Conservation (phyloP, 2,329 filamentous ascomycete species). For the Mycosphaerelloides madeirae region DNA sequence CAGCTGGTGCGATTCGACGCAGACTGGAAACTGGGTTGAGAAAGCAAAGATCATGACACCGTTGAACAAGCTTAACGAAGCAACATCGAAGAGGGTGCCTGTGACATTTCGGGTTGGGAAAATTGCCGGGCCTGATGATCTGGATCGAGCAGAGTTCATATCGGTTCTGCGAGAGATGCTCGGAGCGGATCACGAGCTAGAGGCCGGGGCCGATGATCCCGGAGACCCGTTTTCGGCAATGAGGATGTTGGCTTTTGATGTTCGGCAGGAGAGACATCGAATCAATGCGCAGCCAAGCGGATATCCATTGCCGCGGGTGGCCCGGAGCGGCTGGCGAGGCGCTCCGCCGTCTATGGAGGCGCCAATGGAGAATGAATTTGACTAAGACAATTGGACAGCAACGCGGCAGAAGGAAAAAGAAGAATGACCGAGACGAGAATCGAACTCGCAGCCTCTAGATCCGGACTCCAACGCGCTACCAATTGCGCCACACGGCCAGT, state of each 20-base stretch:
- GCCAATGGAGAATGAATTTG: constrained; percentile 8
- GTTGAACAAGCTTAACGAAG: constrained; percentile 15
- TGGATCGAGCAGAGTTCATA: constrained; percentile 20
- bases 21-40: constrained; percentile 22
- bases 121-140: constrained; percentile 22
- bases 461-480: no score
- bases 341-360: constrained; percentile 13
- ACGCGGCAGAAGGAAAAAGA: no score
- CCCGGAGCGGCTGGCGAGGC: constrained; percentile 16
- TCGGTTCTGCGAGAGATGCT: constrained; percentile 21
- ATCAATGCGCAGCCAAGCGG: constrained; percentile 8
- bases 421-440: no score
- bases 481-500: no score
- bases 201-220: constrained; percentile 8
- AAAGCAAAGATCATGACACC: constrained; percentile 27
- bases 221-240: constrained; percentile 12
- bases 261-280: constrained; percentile 20
- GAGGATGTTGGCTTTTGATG: constrained; percentile 27
- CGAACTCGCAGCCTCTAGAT: no score
- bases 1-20: constrained; percentile 32
- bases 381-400: neutral
- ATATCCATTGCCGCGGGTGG: constrained; percentile 4
- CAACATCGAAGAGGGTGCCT: constrained; percentile 1
- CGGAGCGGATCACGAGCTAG: constrained; percentile 10
- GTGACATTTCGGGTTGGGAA: constrained; percentile 26